phyloP scores from a whole-genome alignment of 352 stramenopile species.

The Globisporangium rhizosaccharum region DNA sequence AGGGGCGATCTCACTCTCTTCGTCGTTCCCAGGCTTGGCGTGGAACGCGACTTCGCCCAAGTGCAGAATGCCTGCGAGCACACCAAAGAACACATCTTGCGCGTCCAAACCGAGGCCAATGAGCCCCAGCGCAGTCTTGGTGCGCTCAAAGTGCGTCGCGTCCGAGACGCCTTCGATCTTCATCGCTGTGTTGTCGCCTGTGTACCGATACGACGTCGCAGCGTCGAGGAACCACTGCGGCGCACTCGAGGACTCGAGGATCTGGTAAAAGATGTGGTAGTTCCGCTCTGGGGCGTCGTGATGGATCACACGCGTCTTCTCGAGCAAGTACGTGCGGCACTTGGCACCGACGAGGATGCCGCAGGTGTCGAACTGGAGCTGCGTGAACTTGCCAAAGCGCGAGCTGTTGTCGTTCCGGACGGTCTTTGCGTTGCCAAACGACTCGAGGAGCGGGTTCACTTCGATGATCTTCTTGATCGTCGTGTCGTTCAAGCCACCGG shows the following conservation, averaged over 20 bases:
- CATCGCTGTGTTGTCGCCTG: conserved; percentile 40
- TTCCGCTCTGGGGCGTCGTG: conserved; percentile 92
- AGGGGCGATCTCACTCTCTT: conserved; percentile 49
- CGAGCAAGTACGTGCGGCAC: conserved; percentile 94
- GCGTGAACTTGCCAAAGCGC: conserved; percentile 51
- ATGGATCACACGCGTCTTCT: conserved; percentile 95
- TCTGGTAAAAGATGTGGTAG: conserved; percentile 97
- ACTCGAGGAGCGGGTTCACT: conserved; percentile 80
- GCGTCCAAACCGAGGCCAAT: conserved; percentile 57
- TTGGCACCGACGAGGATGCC: conserved; percentile 89
- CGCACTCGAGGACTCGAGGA: conserved; percentile 8
- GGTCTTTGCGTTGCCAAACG: conserved; percentile 71
- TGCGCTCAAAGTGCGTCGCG: conserved; percentile 63
- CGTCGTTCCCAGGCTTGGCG: conserved; percentile 57
- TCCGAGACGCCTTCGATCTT: conserved; percentile 78
- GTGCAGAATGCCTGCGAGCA: conserved; percentile 92
- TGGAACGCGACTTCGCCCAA: conserved; percentile 94
- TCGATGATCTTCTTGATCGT: conserved; percentile 83
- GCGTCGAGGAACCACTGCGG: conserved; percentile 35
- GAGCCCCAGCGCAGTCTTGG: conserved; percentile 50
- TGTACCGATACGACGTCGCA: conserved; percentile 55
- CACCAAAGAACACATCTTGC: conserved; percentile 58
- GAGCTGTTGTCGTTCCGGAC: conserved; percentile 45
- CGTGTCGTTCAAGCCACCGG: conserved; percentile 55
- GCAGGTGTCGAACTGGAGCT: conserved; percentile 42